Evolutionary conservation across 2,329 filamentous ascomycete genomes (phyloP).

Genomic region (Macrophomina phaseolina): DNA sequence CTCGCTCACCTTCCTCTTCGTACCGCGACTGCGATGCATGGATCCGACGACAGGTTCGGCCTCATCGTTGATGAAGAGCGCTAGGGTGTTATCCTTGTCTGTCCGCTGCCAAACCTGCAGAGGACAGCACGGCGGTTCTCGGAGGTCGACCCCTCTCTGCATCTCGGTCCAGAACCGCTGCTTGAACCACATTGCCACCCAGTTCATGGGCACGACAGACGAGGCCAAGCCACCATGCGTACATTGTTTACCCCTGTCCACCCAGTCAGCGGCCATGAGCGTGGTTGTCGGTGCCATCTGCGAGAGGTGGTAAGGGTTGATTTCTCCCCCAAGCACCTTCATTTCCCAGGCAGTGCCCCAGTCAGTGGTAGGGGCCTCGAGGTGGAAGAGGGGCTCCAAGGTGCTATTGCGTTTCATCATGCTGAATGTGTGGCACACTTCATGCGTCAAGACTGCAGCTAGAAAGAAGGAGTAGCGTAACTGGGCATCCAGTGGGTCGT

Average conservation of each 20-base stretch:
- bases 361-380: slow-evolving; percentile 37
- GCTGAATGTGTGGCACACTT: slow-evolving; percentile 43
- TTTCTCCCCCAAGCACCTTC: slow-evolving; percentile 42
- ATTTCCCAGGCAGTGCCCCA: slow-evolving; percentile 46
- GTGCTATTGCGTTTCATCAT: slow-evolving; percentile 39
- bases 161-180: slow-evolving; percentile 40
- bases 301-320: slow-evolving; percentile 39
- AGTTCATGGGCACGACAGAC: slow-evolving; percentile 40
- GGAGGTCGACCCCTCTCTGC: slow-evolving; percentile 32
- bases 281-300: slow-evolving; percentile 31
- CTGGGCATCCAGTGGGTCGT: slow-evolving; percentile 3
- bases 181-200: slow-evolving; percentile 45
- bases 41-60: background rate
- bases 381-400: slow-evolving; percentile 36
- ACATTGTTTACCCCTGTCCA: slow-evolving; percentile 29
- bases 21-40: background rate
- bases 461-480: slow-evolving; percentile 44
- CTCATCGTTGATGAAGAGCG: background rate
- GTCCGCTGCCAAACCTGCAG: slow-evolving; percentile 15
- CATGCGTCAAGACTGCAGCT: slow-evolving; percentile 40
- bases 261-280: slow-evolving; percentile 40
- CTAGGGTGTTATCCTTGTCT: background rate
- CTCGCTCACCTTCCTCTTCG: slow-evolving; percentile 2
- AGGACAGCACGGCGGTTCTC: slow-evolving; percentile 29
- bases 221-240: slow-evolving; percentile 38